Conservation (phyloP, 2,329 filamentous ascomycete genomes). For the Bimuria novae-zelandiae region DNA sequence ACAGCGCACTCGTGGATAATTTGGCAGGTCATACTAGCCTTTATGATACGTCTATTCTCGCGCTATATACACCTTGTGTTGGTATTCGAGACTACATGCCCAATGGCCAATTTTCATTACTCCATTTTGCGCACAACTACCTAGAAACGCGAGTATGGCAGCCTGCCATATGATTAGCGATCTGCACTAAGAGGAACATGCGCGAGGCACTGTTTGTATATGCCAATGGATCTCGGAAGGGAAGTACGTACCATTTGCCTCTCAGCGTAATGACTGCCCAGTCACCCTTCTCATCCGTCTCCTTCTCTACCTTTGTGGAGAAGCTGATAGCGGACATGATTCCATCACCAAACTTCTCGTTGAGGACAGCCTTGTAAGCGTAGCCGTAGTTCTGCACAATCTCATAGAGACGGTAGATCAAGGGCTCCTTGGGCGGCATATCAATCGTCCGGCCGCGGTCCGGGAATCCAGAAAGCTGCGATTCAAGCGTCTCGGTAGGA, state of each 20-base stretch:
- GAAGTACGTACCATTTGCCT: conserved; percentile 78
- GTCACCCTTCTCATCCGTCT: conserved; percentile 80
- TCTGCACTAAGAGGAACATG: too few species aligned
- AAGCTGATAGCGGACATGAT: conserved; percentile 98
- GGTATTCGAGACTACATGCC: too few species aligned
- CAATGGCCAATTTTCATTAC: too few species aligned
- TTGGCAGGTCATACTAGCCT: too few species aligned
- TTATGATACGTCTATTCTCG: too few species aligned
- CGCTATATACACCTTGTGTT: too few species aligned
- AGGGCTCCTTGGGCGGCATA: conserved; percentile 82
- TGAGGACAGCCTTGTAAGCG: conserved; percentile 91
- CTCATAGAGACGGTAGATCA: conserved; percentile 91
- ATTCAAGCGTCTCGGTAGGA: conserved; percentile 59
- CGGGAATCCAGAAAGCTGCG: conserved; percentile 73
- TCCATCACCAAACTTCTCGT: conserved; percentile 80
- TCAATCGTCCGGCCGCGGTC: conserved; percentile 79
- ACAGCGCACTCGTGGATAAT: too few species aligned
- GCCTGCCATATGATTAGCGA: conserved; percentile 38
- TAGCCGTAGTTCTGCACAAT: conserved; percentile 97
- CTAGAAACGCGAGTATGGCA: conserved; percentile 56
- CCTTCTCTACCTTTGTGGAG: conserved; percentile 89
- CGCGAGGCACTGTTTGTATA: background rate
- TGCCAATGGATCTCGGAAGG: background rate
- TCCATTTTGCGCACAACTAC: background rate
- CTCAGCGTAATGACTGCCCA: conserved; percentile 86